A percentile compares a stretch with the other conserved stretches of the same genome.
phyloP scores from a whole-genome alignment of 108 stramenopile species.

The Phaeodactylum tricornutum region DNA sequence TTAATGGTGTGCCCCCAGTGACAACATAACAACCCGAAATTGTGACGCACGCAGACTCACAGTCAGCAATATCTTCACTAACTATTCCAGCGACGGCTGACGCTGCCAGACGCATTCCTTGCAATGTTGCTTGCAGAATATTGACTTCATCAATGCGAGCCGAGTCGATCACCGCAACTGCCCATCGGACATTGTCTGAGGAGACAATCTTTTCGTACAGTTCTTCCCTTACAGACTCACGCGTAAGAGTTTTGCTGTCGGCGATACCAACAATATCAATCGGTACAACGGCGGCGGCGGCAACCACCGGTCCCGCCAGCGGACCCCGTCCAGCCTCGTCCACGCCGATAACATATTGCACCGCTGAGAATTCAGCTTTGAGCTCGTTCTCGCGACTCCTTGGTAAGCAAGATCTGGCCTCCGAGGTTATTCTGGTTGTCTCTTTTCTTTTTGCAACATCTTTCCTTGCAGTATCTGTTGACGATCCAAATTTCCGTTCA shows the following conservation, averaged over 20 bases:
- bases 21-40: conserved; percentile 54
- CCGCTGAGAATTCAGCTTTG: neutral
- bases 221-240: conserved; percentile 56
- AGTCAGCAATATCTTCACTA: neutral
- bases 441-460: neutral
- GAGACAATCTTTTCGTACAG: conserved; percentile 25
- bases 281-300: conserved; percentile 62
- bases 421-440: neutral
- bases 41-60: conserved; percentile 20
- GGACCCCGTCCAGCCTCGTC: conserved; percentile 99
- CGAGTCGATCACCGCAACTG: conserved; percentile 72
- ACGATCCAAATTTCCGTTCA: neutral
- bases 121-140: conserved; percentile 92
- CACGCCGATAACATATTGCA: conserved; percentile 74
- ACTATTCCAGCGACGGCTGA: conserved; percentile 11
- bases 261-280: conserved; percentile 60
- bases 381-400: conserved; percentile 4
- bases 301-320: conserved; percentile 86
- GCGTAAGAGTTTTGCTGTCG: conserved; percentile 88
- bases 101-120: conserved; percentile 79
- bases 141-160: conserved; percentile 93
- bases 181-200: conserved; percentile 61
- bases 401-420: neutral
- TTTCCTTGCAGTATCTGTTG: neutral
- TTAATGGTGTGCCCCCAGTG: conserved; percentile 7